These are phyloP conservation scores for Corymbia citriodora DNA, from an alignment of 441 rosid species.

Conservation along the genomic window DNA sequence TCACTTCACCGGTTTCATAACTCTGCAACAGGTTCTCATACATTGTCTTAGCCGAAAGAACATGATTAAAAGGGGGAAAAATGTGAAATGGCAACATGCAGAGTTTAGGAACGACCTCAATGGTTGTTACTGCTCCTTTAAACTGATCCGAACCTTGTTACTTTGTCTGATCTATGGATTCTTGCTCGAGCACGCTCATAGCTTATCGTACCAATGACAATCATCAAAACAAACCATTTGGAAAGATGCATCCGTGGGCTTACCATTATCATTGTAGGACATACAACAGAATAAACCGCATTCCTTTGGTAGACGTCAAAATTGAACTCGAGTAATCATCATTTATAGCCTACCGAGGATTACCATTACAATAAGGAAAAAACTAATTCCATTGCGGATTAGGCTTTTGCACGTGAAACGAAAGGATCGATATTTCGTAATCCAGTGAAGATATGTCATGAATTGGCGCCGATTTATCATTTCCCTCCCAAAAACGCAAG, in stretches of 20 bases:
- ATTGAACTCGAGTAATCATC: not conserved
- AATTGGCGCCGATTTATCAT: too few species aligned
- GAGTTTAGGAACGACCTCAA: not conserved
- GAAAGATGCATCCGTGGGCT: not conserved
- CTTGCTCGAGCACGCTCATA: not conserved
- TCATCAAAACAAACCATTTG: not conserved
- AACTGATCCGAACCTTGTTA: not conserved
- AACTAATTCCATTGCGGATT: not conserved
- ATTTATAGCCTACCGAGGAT: not conserved
- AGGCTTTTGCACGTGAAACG: not conserved
- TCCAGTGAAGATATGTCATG: too few species aligned
- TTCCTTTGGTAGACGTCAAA: not conserved
- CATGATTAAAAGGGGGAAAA: too few species aligned
- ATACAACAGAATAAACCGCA: not conserved
- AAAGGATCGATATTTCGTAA: accelerated
- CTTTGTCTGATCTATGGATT: not conserved
- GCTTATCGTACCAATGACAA: not conserved
- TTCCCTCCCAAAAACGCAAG: too few species aligned
- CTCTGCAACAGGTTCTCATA: not conserved
- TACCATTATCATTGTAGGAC: not conserved
- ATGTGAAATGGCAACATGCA: not conserved
- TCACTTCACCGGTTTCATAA: not conserved
- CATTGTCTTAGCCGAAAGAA: not conserved
- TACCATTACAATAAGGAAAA: not conserved
- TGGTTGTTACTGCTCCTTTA: not conserved